A percentile compares a stretch with the other conserved stretches of the same genome.
Conservation (phyloP, 73 alveolate genomes). For the Blepharisma stoltei region DNA sequence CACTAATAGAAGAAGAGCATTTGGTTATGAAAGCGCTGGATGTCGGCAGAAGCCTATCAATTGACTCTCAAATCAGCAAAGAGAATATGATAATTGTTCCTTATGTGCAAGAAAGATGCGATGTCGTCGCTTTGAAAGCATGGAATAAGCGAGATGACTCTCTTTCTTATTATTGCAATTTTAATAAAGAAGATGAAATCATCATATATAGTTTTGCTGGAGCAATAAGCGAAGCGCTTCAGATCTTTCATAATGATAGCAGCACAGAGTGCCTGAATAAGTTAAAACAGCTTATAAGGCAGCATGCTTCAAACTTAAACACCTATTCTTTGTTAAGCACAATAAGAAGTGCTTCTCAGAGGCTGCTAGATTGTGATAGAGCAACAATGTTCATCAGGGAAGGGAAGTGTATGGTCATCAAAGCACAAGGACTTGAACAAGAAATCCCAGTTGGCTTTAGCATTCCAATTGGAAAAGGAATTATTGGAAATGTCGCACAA, state of each 20-base stretch:
- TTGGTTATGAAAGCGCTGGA: background rate
- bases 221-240: background rate
- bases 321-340: background rate
- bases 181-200: background rate
- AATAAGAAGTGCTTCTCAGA: background rate
- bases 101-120: background rate
- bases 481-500: conserved; percentile 14
- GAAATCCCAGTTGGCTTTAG: conserved; percentile 17
- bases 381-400: conserved; percentile 6
- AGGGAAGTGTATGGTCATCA: background rate
- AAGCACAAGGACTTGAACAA: conserved; percentile 2
- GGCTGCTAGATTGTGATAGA: conserved; percentile 22
- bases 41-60: background rate
- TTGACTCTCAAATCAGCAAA: background rate
- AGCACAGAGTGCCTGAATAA: background rate
- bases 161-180: background rate
- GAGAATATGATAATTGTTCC: background rate
- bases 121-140: background rate
- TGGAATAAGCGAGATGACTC: conserved; percentile 5
- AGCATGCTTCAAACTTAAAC: background rate
- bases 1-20: background rate
- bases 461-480: conserved; percentile 31
- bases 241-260: background rate
- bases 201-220: background rate
- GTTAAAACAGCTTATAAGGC: background rate